Percentiles rank a stretch among this genome's conserved stretches.
phyloP scores from a whole-genome alignment of 495 filamentous ascomycete species.

The Annulohypoxylon moriforme region DNA sequence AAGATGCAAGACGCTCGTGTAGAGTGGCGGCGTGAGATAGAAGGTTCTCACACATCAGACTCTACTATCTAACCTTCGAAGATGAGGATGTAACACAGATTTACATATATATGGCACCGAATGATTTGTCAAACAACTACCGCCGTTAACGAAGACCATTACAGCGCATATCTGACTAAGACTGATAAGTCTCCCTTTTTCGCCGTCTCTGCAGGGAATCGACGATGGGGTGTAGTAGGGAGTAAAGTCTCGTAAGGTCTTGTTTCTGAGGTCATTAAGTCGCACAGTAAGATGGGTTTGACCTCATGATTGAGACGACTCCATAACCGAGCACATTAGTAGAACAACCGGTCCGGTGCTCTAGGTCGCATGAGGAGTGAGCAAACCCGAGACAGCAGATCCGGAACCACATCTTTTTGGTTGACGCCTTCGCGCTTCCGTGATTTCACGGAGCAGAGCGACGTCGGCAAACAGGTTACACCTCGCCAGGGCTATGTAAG shows the following conservation, averaged over 20 bases:
- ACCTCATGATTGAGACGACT: slow-evolving; percentile 9
- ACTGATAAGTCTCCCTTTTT: slow-evolving; percentile 8
- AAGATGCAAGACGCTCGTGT: slow-evolving; percentile 31
- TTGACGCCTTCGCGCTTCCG: slow-evolving; percentile 5
- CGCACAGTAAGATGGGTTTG: slow-evolving; percentile 4
- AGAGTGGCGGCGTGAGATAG: slow-evolving; percentile 2
- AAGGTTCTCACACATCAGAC: slow-evolving; percentile 3
- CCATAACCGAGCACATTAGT: slow-evolving; percentile 8
- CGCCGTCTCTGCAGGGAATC: slow-evolving; percentile 8
- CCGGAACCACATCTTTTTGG: slow-evolving; percentile 3
- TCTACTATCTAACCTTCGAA: slow-evolving; percentile 4
- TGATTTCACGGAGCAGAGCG: not conserved
- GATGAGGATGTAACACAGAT: slow-evolving; percentile 14
- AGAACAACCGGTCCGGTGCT: slow-evolving; percentile 23
- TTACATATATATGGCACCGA: slow-evolving; percentile 18
- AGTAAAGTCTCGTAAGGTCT: not conserved
- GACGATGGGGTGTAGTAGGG: slow-evolving; percentile 6
- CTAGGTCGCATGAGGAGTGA: slow-evolving; percentile 12
- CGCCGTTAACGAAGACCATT: slow-evolving; percentile 12
- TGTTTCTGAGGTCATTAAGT: not conserved
- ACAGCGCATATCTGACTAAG: slow-evolving; percentile 33
- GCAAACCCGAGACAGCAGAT: slow-evolving; percentile 27
- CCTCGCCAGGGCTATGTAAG: slow-evolving; percentile 34
- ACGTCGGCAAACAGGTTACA: slow-evolving; percentile 28
- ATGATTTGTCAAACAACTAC: slow-evolving; percentile 35